Evolutionary conservation across 1,284 basidiomycete genomes (phyloP), one percentile per base, ranked within the genome.

Genomic region (Entoloma clypeatum): DNA sequence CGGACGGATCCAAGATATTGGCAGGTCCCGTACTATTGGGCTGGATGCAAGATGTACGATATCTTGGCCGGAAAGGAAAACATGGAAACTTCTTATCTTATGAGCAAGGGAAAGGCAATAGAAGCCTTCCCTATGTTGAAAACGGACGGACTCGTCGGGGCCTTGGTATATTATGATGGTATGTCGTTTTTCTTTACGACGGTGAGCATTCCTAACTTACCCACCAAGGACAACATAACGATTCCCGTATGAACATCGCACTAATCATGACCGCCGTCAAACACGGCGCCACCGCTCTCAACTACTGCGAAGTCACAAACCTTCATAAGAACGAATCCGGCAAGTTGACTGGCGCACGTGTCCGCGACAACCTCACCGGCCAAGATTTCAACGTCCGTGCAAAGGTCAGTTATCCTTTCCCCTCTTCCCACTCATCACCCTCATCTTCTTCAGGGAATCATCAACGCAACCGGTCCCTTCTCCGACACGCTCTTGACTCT

Each of bases 381-480:
- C 75, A 91, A 43, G 79, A 86, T 58, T 96, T 81, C 74, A 70
- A 84, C 54, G 79, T 98, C 45, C 78, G 81, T 47, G 87, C 91
- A 48, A 92, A 89, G 72, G 86, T 84, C 43, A 30, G 62, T 27
- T 34, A 38, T 29, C 18, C 31, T 18, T 45, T 23, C 24, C 16
- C 24, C 22, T 19, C 9, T 32, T 16, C 3, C 29, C 18, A 11
- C 21, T 36, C 25, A 40, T 29, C 26, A 16, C 27, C 11, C 26
- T 28, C 21, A 5, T 7, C 7, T 34, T 18, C 16, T 33, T 25
- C 26, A 84, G 81, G 92, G 93, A 40, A 77, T 98, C 50, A 82
- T 99, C 70, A 99, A 98, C 64, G 93, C 95, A 10, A 99, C 94
- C 0, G 95, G 95, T 11, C 95, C 95, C 2, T 97, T 96, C 74